These are phyloP conservation scores for Jaapia argillacea DNA, from an alignment of 768 basidiomycete species.

Conservation along the genomic window DNA sequence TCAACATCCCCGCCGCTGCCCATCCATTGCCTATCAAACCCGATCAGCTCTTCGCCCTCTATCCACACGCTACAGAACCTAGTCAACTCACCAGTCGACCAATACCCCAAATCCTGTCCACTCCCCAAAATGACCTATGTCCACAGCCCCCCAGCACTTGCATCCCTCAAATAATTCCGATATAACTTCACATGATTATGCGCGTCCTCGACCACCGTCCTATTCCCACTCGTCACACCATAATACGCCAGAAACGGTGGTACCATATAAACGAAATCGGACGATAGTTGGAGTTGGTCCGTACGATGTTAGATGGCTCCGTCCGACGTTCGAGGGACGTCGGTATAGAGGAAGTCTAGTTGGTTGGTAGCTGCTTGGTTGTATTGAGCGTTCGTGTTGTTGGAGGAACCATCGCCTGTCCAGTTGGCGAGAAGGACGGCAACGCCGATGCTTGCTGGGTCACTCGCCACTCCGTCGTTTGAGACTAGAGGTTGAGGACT, in stretches of 20 bases:
- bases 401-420: constrained; percentile 26
- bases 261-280: constrained; percentile 77
- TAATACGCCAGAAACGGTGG: constrained; percentile 86
- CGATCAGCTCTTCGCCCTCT: too few relatives aligned
- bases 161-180: constrained; percentile 50
- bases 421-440: constrained; percentile 54
- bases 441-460: constrained; percentile 73
- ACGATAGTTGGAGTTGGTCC: constrained; percentile 67
- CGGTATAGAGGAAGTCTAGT: constrained; percentile 46
- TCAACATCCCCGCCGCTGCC: constrained; percentile 83
- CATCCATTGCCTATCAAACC: constrained; percentile 62
- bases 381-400: constrained; percentile 40
- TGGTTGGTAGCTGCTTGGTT: constrained; percentile 56
- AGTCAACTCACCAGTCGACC: constrained; percentile 56
- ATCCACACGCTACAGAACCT: not conserved
- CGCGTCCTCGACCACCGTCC: constrained; percentile 25
- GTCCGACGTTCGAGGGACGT: constrained; percentile 52
- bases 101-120: constrained; percentile 56
- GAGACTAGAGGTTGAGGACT: constrained; percentile 50
- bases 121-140: constrained; percentile 60
- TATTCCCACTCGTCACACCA: constrained; percentile 50
- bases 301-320: constrained; percentile 79
- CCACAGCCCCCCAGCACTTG: constrained; percentile 49
- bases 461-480: constrained; percentile 55
- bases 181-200: constrained; percentile 44